Conservation (phyloP, 2,329 filamentous ascomycete genomes). For the Penicillium sp. region DNA sequence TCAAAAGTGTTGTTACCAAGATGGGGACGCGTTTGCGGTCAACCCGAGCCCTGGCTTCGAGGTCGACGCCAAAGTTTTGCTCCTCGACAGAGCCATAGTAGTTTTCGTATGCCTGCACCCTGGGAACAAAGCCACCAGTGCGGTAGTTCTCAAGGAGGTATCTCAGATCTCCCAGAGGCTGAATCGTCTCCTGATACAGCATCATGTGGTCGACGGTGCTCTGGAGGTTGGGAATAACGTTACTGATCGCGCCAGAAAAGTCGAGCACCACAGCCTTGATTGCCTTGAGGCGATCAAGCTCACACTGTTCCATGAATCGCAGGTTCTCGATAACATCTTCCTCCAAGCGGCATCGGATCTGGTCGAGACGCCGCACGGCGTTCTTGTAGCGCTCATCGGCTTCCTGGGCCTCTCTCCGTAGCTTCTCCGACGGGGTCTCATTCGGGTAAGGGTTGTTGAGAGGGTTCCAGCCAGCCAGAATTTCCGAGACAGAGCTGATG, state of each 20-base stretch:
- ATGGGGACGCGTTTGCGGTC: slow-evolving; percentile 94
- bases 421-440: slow-evolving; percentile 79
- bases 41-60: slow-evolving; percentile 88
- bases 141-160: slow-evolving; percentile 96
- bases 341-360: slow-evolving; percentile 88
- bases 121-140: slow-evolving; percentile 86
- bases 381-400: slow-evolving; percentile 91
- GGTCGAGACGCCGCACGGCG: slow-evolving; percentile 77
- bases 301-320: slow-evolving; percentile 94
- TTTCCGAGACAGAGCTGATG: slow-evolving; percentile 78
- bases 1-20: slow-evolving; percentile 86
- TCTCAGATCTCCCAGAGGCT: slow-evolving; percentile 79
- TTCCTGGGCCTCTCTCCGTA: slow-evolving; percentile 83
- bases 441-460: slow-evolving; percentile 87
- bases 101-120: slow-evolving; percentile 91
- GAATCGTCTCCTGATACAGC: slow-evolving; percentile 98
- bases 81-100: slow-evolving; percentile 98
- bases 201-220: slow-evolving; percentile 98
- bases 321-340: slow-evolving; percentile 90
- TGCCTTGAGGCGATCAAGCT: slow-evolving; percentile 90
- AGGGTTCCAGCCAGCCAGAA: slow-evolving; percentile 87
- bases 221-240: slow-evolving; percentile 93
- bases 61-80: slow-evolving; percentile 94
- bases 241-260: slow-evolving; percentile 94
- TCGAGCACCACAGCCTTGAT: slow-evolving; percentile 98